Evolutionary conservation across 495 filamentous ascomycete genomes (phyloP).

Genomic region (Aspergillus ostianus): DNA sequence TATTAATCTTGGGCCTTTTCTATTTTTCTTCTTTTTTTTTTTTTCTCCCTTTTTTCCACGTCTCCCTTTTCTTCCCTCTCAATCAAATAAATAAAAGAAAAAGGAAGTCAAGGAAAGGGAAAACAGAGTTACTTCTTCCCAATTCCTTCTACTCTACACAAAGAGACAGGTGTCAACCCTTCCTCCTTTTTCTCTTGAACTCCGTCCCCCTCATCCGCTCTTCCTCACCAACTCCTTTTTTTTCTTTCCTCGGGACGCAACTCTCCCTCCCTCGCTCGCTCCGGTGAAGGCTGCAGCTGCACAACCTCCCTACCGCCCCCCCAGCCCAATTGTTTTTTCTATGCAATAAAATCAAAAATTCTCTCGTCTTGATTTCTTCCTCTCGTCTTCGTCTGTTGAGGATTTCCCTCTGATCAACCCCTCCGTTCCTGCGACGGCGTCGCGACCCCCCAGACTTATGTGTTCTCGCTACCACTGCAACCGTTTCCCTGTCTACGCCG

Average conservation of each 20-base stretch:
- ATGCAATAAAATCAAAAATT: slow-evolving; percentile 2
- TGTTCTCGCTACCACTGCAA: slow-evolving; percentile 11
- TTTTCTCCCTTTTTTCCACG: too few relatives aligned
- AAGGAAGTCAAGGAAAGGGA: too few relatives aligned
- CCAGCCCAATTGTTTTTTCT: slow-evolving; percentile 1
- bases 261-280: slow-evolving; percentile 8
- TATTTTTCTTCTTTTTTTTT: slow-evolving; percentile 1
- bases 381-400: slow-evolving; percentile 4
- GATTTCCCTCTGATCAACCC: background rate
- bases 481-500: slow-evolving; percentile 12
- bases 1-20: too few relatives aligned
- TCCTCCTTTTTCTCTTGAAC: slow-evolving; percentile 7
- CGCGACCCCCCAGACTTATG: slow-evolving; percentile 25
- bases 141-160: slow-evolving; percentile 1
- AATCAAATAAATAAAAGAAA: background rate
- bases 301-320: slow-evolving; percentile 6
- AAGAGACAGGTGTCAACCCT: slow-evolving; percentile 14
- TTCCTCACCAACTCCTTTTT: background rate
- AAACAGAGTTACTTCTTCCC: too few relatives aligned
- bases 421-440: slow-evolving; percentile 18
- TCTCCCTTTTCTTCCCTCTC: slow-evolving; percentile 3
- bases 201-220: background rate
- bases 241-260: background rate
- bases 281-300: slow-evolving; percentile 12
- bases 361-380: slow-evolving; percentile 7